A percentile compares a stretch with the other conserved stretches of the same genome.
Conservation (phyloP, 2,329 filamentous ascomycete genomes). For the Coniochaeta pulveracea region DNA sequence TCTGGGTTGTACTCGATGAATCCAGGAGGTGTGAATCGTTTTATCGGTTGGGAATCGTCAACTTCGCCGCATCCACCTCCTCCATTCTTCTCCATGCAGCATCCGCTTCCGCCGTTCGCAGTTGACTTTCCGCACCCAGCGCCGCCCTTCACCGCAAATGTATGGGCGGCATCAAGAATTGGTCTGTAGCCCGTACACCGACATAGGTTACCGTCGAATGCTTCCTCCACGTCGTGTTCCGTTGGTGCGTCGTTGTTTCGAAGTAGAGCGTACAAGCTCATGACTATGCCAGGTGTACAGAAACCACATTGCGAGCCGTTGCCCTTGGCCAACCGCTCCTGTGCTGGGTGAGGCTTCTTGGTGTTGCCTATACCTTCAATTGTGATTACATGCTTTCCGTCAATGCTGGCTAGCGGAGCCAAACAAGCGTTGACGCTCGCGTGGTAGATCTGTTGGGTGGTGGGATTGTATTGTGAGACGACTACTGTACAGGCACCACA, state of each 20-base stretch:
- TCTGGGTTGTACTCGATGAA: slow-evolving; percentile 93
- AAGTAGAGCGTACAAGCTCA: slow-evolving; percentile 89
- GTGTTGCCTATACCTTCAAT: slow-evolving; percentile 91
- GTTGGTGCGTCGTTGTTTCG: slow-evolving; percentile 71
- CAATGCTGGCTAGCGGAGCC: slow-evolving; percentile 81
- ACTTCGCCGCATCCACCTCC: slow-evolving; percentile 44
- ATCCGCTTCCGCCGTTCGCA: slow-evolving; percentile 42
- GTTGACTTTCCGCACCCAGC: slow-evolving; percentile 42
- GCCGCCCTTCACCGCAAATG: slow-evolving; percentile 50
- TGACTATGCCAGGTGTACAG: slow-evolving; percentile 95
- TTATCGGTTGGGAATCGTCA: slow-evolving; percentile 43
- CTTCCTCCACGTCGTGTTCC: slow-evolving; percentile 82
- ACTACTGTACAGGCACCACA: slow-evolving; percentile 96
- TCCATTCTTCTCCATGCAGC: slow-evolving; percentile 57
- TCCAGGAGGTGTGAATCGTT: slow-evolving; percentile 70
- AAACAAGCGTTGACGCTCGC: slow-evolving; percentile 94
- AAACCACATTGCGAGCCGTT: slow-evolving; percentile 93
- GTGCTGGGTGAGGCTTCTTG: slow-evolving; percentile 75
- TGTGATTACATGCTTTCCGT: slow-evolving; percentile 97
- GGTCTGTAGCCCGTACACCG: slow-evolving; percentile 91
- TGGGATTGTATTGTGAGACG: slow-evolving; percentile 85
- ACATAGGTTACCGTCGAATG: slow-evolving; percentile 93
- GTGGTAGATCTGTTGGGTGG: slow-evolving; percentile 87
- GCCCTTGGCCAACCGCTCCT: slow-evolving; percentile 81
- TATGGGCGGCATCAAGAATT: slow-evolving; percentile 88